A percentile compares a stretch with the other conserved stretches of the same genome.
These are phyloP conservation scores for Rhodamnia argentea DNA, from an alignment of 345 rosid genomes.

Conservation along the genomic window DNA sequence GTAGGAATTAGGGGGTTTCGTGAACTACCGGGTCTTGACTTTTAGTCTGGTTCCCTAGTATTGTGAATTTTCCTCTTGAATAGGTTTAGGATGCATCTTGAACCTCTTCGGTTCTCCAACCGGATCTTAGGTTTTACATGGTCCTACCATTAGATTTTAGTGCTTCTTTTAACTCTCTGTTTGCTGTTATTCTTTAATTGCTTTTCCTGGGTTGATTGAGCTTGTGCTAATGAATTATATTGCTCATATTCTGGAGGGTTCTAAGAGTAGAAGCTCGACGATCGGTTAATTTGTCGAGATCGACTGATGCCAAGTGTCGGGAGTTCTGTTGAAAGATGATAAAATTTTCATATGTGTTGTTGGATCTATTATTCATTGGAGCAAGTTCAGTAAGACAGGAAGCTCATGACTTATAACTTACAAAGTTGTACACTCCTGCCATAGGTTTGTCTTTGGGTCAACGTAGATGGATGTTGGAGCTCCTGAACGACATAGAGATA, in stretches of 20 bases:
- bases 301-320: background rate
- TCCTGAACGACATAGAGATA: constrained; percentile 20
- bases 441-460: constrained; percentile 9
- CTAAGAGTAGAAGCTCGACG: background rate
- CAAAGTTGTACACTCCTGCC: background rate
- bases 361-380: background rate
- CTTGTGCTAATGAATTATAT: background rate
- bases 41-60: background rate
- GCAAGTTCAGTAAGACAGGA: background rate
- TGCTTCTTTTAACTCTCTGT: background rate
- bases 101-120: background rate
- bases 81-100: background rate
- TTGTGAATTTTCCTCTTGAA: background rate
- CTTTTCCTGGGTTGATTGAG: background rate
- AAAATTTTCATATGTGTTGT: background rate
- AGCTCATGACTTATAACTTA: background rate
- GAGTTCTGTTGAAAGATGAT: background rate
- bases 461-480: constrained; percentile 54
- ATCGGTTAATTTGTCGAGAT: background rate
- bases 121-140: background rate
- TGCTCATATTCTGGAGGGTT: background rate
- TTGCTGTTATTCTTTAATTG: background rate
- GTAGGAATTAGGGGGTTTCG: background rate
- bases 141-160: background rate
- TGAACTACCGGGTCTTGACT: background rate